Evolutionary conservation across 1,284 basidiomycete genomes (phyloP).

Genomic region (Malassezia nana): DNA sequence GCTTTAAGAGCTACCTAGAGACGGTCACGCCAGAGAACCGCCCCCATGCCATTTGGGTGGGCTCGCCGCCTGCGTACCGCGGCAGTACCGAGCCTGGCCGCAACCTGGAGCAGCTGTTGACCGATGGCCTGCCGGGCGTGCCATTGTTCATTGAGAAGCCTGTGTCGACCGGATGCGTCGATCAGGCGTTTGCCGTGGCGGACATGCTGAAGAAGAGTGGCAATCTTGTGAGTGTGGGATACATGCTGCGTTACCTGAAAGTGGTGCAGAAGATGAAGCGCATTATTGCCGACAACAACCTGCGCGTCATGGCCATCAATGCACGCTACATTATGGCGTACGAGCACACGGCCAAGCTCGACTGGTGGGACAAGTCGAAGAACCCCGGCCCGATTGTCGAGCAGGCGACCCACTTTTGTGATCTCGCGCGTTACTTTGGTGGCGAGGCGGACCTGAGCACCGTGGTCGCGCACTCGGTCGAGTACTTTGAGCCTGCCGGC

Average conservation of each 20-base stretch:
- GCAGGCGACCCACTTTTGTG: conserved; percentile 75
- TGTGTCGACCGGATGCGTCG: conserved; percentile 68
- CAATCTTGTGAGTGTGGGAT: conserved; percentile 84
- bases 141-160: conserved; percentile 95
- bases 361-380: conserved; percentile 93
- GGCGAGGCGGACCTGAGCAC: conserved; percentile 82
- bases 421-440: conserved; percentile 86
- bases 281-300: conserved; percentile 84
- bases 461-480: conserved; percentile 54
- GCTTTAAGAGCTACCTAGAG: conserved; percentile 71
- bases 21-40: conserved; percentile 54
- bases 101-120: conserved; percentile 79
- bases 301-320: conserved; percentile 93
- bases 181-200: conserved; percentile 49
- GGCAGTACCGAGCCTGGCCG: conserved; percentile 53
- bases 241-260: conserved; percentile 49
- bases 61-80: conserved; percentile 85
- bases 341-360: conserved; percentile 61
- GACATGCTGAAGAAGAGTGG: conserved; percentile 33
- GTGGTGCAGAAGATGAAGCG: conserved; percentile 92
- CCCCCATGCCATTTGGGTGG: conserved; percentile 69
- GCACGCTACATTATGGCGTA: conserved; percentile 93
- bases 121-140: conserved; percentile 63
- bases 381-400: conserved; percentile 86
- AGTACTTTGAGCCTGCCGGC: conserved; percentile 57